Evolutionary conservation across 2,329 filamentous ascomycete genomes (phyloP), one percentile per base, ranked within the genome.

Genomic region (Colletotrichum cereale): DNA sequence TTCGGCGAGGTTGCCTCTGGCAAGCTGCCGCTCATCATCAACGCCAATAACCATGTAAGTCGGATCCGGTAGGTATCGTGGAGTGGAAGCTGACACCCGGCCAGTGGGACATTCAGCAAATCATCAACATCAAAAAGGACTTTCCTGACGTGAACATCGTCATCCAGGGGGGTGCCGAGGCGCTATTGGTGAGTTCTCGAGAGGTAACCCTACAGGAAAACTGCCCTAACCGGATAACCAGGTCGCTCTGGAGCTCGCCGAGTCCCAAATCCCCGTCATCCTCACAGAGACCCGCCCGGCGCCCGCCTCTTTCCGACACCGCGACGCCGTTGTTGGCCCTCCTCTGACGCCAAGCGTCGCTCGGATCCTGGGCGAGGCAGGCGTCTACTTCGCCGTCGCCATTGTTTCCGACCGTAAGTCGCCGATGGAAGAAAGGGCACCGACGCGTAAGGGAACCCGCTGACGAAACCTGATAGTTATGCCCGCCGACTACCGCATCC

Each of bases 261-360:
- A 76, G 31, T 79, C 81, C n/a, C 75, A 77, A 21, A 81, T 86
- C 34, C 80, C 84, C 3, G 76, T 85, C n/a, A 84, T 86, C 31
- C 76, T 86, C 3, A 81, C 82, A n/a, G 79, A 77, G 18, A 79
- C 78, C 50, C 80, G 82, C 3, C 77, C 78, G 1, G 81, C 75
- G 6, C 78, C 79, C 0, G 76, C 78, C 48, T 67, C 50, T 18
- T 85, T 81, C 76, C 79, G 83, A 8, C 81, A 79, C 50, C 78
- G 78, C 14, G 78, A 82, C 53, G 76, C 79, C 3, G 77, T 85
- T 0, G 76, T 81, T 0, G 84, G 84, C 0, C 84, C 84, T 5
- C 84, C 84, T 3, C 78, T 86, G 5, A 81, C 77, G 5, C 78
- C 75, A 38, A 83, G 79, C 50, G 77, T 82, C 1, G 82, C 82